Conservation (phyloP, 108 stramenopile species). For the Discostella pseudostelligera region DNA sequence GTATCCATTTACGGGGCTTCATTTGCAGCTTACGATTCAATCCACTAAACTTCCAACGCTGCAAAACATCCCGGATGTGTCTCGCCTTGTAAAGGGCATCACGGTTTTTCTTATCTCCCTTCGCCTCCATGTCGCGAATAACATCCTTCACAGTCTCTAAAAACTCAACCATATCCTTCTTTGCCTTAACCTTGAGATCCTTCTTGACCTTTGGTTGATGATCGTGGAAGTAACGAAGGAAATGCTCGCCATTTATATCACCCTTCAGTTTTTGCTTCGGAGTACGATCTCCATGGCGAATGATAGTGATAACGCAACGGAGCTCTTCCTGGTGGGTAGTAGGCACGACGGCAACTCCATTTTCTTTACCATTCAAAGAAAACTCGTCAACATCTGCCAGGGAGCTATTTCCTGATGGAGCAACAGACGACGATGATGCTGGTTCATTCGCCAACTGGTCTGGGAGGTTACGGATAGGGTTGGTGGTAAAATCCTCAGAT, state of each 20-base stretch:
- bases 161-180: slow-evolving; percentile 87
- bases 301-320: slow-evolving; percentile 94
- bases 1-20: slow-evolving; percentile 87
- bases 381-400: slow-evolving; percentile 46
- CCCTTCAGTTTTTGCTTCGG: slow-evolving; percentile 99
- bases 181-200: slow-evolving; percentile 93
- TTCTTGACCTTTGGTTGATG: slow-evolving; percentile 69
- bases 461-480: slow-evolving; percentile 73
- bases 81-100: slow-evolving; percentile 63
- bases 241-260: slow-evolving; percentile 72
- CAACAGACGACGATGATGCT: slow-evolving; percentile 44
- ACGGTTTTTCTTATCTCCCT: slow-evolving; percentile 48
- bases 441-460: slow-evolving; percentile 64
- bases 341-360: slow-evolving; percentile 15
- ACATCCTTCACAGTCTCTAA: slow-evolving; percentile 73
- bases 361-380: slow-evolving; percentile 13
- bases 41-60: slow-evolving; percentile 92
- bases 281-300: slow-evolving; percentile 97
- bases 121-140: slow-evolving; percentile 51
- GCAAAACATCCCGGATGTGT: slow-evolving; percentile 89
- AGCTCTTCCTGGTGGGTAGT: slow-evolving; percentile 82
- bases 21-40: slow-evolving; percentile 97
- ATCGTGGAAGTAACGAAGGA: slow-evolving; percentile 80
- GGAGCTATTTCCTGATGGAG: slow-evolving; percentile 44
- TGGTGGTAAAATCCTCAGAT: slow-evolving; percentile 28